Evolutionary conservation across 768 basidiomycete species (phyloP), one percentile per base, ranked within the genome.

Genomic region (Termitomyces sp.): DNA sequence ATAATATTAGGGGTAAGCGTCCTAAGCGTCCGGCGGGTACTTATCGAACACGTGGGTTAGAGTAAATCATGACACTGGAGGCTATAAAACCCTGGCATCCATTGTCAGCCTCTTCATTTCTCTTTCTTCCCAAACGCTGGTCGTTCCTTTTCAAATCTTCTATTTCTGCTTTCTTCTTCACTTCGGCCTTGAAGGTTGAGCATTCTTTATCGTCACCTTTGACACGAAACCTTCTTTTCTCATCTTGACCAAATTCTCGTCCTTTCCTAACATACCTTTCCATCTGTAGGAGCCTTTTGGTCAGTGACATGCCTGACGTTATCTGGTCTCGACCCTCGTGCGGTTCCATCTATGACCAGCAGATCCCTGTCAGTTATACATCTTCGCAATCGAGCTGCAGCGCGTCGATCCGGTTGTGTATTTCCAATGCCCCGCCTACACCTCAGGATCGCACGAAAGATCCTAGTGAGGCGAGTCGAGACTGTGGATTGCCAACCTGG

Each of bases 401-500:
- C 22, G 58, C 61, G 11, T 61, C 59, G 9, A 62, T 66, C 43
- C 59, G 45, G 37, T 47, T 68, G n/a, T 68, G 64, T 46, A 48
- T 43, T 6, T 56, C n/a, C n/a, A n/a, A n/a, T n/a, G n/a, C 56
- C 24, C 32, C 51, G 10, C 46, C 52, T 34, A 22, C 45, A 15
- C 35, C 41, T 43, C 53, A 22, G 41, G 24, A 46, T 38, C 46
- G 57, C 47, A 37, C 41, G 11, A 44, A 41, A 35, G 56, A 51
- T 28, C 32, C 34, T 19, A 48, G n/a, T 22, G 52, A 47, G 37
- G 51, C 43, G 19, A 28, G 44, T 6, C 32, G 41, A 17, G 52
- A 40, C 2, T 70, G 70, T 51, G 68, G 68, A 21, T 19, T 45
- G 12, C 34, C 58, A 8, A 60, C 66, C 19, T 63, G 62, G 63